Evolutionary conservation across 31 red algal genomes (phyloP).

Genomic region (Odonthalia washingtoniensis): DNA sequence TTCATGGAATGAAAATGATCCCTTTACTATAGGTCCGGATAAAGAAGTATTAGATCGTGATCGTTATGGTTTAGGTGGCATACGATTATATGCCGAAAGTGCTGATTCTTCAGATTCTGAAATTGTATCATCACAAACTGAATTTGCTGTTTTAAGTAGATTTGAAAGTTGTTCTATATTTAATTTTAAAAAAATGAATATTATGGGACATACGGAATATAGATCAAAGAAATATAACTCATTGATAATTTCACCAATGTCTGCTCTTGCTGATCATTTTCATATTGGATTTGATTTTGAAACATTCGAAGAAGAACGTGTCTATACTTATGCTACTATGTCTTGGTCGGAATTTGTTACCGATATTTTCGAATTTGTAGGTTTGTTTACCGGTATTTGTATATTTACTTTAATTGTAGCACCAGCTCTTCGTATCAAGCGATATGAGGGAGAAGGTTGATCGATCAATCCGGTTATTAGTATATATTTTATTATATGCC

Average conservation of each 20-base stretch:
- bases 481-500: no score
- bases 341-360: conserved; percentile 66
- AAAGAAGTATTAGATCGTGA: conserved; percentile 35
- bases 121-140: conserved; percentile 30
- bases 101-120: background rate
- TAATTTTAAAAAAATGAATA: background rate
- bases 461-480: no score
- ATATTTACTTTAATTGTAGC: conserved; percentile 73
- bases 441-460: no score
- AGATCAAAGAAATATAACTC: background rate
- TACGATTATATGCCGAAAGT: conserved; percentile 2
- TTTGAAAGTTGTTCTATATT: background rate
- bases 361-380: conserved; percentile 74
- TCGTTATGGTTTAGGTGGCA: conserved; percentile 5
- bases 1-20: background rate
- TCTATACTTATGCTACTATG: conserved; percentile 58
- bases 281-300: conserved; percentile 44
- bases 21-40: conserved; percentile 2
- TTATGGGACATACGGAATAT: conserved; percentile 1
- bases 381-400: conserved; percentile 67
- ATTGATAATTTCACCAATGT: background rate
- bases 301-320: conserved; percentile 40
- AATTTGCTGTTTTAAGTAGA: conserved; percentile 20
- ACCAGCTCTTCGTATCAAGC: conserved; percentile 11
- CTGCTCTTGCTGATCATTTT: conserved; percentile 37